These are phyloP conservation scores for Trypanosoma cruzi DNA, from an alignment of 208 protist species.

Conservation along the genomic window DNA sequence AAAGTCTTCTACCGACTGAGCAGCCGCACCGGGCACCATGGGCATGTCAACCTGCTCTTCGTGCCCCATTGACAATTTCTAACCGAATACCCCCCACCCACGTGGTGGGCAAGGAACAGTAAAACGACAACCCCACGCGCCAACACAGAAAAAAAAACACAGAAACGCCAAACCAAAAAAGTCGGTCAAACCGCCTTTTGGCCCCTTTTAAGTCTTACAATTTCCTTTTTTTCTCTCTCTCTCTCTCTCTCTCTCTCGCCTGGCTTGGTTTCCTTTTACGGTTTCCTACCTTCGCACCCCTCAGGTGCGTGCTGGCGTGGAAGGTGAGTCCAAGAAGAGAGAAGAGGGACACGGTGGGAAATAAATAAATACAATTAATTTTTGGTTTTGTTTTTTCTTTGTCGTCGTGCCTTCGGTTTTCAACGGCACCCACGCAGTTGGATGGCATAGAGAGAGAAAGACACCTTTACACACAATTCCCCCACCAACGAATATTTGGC, in stretches of 20 bases:
- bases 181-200: too few species aligned
- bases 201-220: not conserved
- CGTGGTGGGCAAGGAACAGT: too few species aligned
- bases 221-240: constrained; percentile 10
- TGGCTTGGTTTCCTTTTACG: not conserved
- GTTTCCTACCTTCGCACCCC: not conserved
- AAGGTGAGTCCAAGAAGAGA: constrained; percentile 23
- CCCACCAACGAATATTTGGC: too few species aligned
- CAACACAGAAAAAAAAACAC: not conserved
- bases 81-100: constrained; percentile 38
- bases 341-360: not conserved
- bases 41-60: not conserved
- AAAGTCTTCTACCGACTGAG: constrained; percentile 51
- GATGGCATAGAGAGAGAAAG: too few species aligned
- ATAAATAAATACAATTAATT: constrained; percentile 19
- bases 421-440: too few species aligned
- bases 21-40: not conserved
- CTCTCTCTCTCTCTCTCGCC: too few species aligned
- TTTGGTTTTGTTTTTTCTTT: constrained; percentile 1
- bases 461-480: too few species aligned
- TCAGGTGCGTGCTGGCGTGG: constrained; percentile 1
- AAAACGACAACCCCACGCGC: too few species aligned
- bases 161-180: not conserved
- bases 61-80: constrained; percentile 11
- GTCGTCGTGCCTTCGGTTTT: too few species aligned